Percentiles rank a stretch among this genome's conserved stretches.
These are phyloP conservation scores for Chlorella sp. DNA, from an alignment of 139 green algal species.

Conservation along the genomic window DNA sequence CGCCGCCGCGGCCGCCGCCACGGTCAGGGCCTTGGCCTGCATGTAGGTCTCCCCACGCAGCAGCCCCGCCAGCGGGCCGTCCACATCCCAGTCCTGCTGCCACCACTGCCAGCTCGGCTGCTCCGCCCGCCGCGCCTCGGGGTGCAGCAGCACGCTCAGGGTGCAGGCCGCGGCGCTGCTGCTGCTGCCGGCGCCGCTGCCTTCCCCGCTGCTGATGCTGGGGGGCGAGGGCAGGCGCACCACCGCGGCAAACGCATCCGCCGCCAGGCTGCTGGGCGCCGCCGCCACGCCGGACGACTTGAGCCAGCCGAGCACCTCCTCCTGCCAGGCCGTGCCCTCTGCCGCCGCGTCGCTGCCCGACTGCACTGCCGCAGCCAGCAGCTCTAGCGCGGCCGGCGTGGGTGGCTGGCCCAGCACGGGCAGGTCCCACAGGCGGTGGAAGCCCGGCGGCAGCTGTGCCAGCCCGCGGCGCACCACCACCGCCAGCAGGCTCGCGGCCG, in stretches of 20 bases:
- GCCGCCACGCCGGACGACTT: not conserved
- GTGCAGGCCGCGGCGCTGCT: not conserved
- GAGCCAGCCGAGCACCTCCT: constrained; percentile 18
- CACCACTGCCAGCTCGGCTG: constrained; percentile 20
- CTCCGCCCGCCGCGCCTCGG: not conserved
- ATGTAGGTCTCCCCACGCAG: not conserved
- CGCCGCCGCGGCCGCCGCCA: no score
- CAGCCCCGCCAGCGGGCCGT: not conserved
- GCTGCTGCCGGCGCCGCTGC: not conserved
- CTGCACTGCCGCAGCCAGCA: constrained; percentile 11
- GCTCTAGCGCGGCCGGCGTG: not conserved
- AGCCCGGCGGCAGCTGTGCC: constrained; percentile 19
- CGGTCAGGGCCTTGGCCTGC: no score
- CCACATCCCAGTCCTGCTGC: constrained; percentile 3
- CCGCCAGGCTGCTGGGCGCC: not conserved
- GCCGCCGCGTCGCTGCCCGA: constrained; percentile 7
- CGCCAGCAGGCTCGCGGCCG: not conserved
- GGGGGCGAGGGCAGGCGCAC: not conserved
- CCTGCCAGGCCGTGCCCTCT: constrained; percentile 16
- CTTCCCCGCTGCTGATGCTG: not conserved
- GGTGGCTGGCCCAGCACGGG: constrained; percentile 8
- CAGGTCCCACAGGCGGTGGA: constrained; percentile 31
- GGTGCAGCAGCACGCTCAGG: constrained; percentile 5
- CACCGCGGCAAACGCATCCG: not conserved
- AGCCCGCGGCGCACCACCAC: constrained; percentile 10